Percentiles rank a stretch among this genome's conserved stretches.
phyloP scores from a whole-genome alignment of 2,329 filamentous ascomycete genomes.

The Paramyrothecium sp. region DNA sequence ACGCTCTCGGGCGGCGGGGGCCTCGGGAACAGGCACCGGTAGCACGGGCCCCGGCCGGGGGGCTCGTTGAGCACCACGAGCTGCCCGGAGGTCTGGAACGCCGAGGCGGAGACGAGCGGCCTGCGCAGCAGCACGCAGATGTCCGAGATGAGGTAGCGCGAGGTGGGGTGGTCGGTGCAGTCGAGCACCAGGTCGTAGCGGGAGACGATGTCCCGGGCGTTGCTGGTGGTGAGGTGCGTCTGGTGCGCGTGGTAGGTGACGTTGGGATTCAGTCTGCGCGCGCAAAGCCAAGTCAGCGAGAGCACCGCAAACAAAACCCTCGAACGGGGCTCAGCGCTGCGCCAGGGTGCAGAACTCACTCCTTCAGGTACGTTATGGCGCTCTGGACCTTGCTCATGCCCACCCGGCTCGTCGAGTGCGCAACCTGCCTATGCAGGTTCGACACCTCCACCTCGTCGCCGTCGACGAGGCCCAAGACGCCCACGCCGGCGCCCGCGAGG shows the following conservation, averaged over 20 bases:
- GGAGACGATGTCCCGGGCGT: conserved; percentile 64
- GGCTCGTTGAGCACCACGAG: conserved; percentile 86
- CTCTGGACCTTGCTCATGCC: conserved; percentile 81
- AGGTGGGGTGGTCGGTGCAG: conserved; percentile 91
- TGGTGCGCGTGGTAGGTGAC: conserved; percentile 62
- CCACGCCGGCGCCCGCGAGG: conserved; percentile 84
- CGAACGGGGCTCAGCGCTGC: no score
- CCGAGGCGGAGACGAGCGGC: conserved; percentile 84
- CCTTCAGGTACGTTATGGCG: conserved; percentile 57
- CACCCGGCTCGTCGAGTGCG: conserved; percentile 70
- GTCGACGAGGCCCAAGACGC: conserved; percentile 80
- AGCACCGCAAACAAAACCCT: no score
- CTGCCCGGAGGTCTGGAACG: conserved; percentile 85
- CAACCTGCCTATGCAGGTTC: conserved; percentile 89
- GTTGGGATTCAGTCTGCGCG: conserved; percentile 67
- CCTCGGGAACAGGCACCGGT: conserved; percentile 86
- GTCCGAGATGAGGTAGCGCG: conserved; percentile 91
- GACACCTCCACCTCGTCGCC: conserved; percentile 85
- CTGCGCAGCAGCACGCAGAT: conserved; percentile 77
- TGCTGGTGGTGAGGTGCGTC: conserved; percentile 65
- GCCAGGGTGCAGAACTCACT: no score
- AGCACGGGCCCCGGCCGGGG: conserved; percentile 76
- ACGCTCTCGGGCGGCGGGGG: conserved; percentile 83
- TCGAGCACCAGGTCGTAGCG: conserved; percentile 85
- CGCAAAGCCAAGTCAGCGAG: no score